Conservation (phyloP, 768 basidiomycete species). For the Tubosaeta brunneosetosa region DNA sequence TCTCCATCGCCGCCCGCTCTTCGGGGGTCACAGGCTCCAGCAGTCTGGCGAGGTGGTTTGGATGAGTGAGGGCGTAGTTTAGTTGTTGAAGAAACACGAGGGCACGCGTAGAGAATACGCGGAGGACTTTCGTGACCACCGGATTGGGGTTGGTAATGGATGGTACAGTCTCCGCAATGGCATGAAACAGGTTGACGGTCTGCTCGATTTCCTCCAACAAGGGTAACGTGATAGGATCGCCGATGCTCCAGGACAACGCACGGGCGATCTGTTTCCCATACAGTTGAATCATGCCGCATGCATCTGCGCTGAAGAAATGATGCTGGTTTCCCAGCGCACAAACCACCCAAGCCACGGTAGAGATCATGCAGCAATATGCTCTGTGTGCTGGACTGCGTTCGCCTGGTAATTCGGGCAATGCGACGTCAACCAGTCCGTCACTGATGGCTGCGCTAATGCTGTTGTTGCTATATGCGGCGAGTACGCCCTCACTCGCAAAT, state of each 20-base stretch:
- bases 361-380: constrained; percentile 81
- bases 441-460: constrained; percentile 73
- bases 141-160: constrained; percentile 28
- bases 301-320: constrained; percentile 80
- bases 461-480: constrained; percentile 81
- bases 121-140: constrained; percentile 59
- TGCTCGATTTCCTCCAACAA: constrained; percentile 81
- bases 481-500: constrained; percentile 76
- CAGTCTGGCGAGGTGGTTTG: constrained; percentile 78
- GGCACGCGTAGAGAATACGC: constrained; percentile 63
- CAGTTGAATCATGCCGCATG: constrained; percentile 79
- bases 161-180: constrained; percentile 52
- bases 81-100: constrained; percentile 78
- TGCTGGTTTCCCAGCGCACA: constrained; percentile 57
- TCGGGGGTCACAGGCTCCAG: constrained; percentile 77
- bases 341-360: constrained; percentile 71
- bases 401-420: constrained; percentile 63
- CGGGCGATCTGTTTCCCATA: constrained; percentile 76
- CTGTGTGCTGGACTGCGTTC: constrained; percentile 77
- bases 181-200: constrained; percentile 70
- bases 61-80: constrained; percentile 88
- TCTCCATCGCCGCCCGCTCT: constrained; percentile 66
- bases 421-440: constrained; percentile 63
- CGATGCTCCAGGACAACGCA: constrained; percentile 78
- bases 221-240: constrained; percentile 69